phyloP scores from a whole-genome alignment of 345 rosid species.

The Citrus medica region DNA sequence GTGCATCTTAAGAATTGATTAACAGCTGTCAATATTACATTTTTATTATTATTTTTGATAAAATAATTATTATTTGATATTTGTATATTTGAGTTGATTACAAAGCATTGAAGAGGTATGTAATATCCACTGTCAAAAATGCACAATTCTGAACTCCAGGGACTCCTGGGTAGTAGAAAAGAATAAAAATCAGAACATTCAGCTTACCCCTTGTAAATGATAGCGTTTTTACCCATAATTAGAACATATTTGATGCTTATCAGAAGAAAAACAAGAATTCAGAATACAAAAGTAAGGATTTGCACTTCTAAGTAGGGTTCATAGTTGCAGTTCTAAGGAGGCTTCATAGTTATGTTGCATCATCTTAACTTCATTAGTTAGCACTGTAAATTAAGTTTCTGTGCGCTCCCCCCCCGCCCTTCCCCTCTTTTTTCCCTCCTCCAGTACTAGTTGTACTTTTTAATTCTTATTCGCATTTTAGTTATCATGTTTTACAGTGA shows the following conservation, averaged over 20 bases:
- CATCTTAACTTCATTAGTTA: neutral
- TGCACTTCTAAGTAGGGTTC: neutral
- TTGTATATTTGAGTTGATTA: neutral
- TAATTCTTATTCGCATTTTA: conserved; percentile 2
- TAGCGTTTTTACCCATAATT: neutral
- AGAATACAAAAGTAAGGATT: neutral
- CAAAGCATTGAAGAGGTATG: neutral
- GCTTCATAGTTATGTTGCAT: neutral
- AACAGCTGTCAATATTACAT: neutral
- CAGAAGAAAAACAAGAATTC: neutral
- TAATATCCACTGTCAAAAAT: neutral
- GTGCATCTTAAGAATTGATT: neutral
- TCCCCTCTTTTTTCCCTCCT: neutral
- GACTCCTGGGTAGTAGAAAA: neutral
- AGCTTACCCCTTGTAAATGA: neutral
- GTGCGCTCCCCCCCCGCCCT: neutral
- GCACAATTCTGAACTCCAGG: neutral
- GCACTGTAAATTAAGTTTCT: neutral
- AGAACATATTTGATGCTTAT: neutral
- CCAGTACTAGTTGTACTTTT: neutral
- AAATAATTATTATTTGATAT: neutral
- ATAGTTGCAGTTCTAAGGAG: neutral
- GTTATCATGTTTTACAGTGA: conserved; percentile 44
- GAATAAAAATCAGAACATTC: neutral
- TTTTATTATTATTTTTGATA: neutral